Conservation (phyloP, 768 basidiomycete genomes). For the Russula lepida region DNA sequence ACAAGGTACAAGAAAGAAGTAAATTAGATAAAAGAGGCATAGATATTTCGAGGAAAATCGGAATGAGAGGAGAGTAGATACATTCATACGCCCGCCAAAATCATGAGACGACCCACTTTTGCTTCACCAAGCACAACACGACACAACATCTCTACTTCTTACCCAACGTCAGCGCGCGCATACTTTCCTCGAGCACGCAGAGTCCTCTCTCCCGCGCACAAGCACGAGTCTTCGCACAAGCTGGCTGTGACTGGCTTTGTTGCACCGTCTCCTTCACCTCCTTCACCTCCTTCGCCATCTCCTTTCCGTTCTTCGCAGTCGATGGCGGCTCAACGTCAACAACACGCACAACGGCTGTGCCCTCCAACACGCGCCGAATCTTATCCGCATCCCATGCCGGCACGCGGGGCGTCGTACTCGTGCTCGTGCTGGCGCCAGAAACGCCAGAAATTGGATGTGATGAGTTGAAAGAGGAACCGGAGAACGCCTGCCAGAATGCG, state of each 20-base stretch:
- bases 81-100: background rate
- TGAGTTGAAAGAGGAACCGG: slow-evolving; percentile 21
- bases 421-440: background rate
- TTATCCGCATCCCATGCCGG: slow-evolving; percentile 58
- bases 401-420: background rate
- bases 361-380: slow-evolving; percentile 72
- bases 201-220: slow-evolving; percentile 15
- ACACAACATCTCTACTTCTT: slow-evolving; percentile 33
- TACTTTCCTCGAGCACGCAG: slow-evolving; percentile 49
- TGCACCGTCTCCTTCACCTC: background rate
- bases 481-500: slow-evolving; percentile 87
- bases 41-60: background rate
- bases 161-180: slow-evolving; percentile 53
- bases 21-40: background rate
- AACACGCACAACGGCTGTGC: slow-evolving; percentile 68
- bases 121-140: background rate
- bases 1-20: background rate
- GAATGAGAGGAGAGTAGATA: background rate
- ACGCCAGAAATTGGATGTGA: background rate
- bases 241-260: background rate
- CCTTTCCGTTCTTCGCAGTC: background rate
- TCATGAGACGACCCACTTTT: background rate
- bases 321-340: slow-evolving; percentile 57
- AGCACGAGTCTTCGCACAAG: slow-evolving; percentile 10
- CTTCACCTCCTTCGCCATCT: background rate